Evolutionary conservation across 106 monocot genomes (phyloP).

Genomic region (Platanthera zijinensis): DNA sequence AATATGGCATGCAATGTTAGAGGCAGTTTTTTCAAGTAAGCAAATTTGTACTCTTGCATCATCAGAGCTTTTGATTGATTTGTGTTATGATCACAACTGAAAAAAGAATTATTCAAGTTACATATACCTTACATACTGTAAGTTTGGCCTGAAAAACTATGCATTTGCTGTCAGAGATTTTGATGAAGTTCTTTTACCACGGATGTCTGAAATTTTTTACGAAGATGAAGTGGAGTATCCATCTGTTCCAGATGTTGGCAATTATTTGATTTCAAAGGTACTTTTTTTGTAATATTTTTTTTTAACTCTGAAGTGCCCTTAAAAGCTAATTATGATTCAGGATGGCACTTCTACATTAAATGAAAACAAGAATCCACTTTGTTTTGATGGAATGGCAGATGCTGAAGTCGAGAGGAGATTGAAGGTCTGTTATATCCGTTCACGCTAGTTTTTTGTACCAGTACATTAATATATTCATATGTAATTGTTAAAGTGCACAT

Average conservation of each 20-base stretch:
- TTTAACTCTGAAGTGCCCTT: background rate
- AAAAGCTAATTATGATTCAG: slow-evolving; percentile 20
- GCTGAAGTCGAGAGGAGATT: slow-evolving; percentile 74
- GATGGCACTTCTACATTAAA: slow-evolving; percentile 57
- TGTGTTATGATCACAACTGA: background rate
- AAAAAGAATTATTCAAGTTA: background rate
- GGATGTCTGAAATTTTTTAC: slow-evolving; percentile 48
- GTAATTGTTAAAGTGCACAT: background rate
- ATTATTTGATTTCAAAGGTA: slow-evolving; percentile 91
- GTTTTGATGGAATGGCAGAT: slow-evolving; percentile 66
- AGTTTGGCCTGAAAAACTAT: background rate
- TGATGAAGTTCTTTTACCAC: slow-evolving; percentile 78
- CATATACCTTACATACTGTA: background rate
- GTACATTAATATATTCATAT: background rate
- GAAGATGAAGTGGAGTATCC: slow-evolving; percentile 70
- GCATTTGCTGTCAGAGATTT: slow-evolving; percentile 61
- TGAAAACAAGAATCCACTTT: slow-evolving; percentile 62
- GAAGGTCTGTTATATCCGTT: slow-evolving; percentile 42
- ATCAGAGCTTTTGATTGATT: background rate
- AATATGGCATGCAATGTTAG: slow-evolving; percentile 98
- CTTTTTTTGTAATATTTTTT: background rate
- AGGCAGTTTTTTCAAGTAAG: slow-evolving; percentile 95
- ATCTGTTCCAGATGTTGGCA: slow-evolving; percentile 86
- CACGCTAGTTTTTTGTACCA: background rate
- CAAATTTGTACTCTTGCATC: background rate